Evolutionary conservation across 164 flowering plant species (phyloP), one percentile per base, ranked within the genome.

Genomic region (Berberis thunbergii): DNA sequence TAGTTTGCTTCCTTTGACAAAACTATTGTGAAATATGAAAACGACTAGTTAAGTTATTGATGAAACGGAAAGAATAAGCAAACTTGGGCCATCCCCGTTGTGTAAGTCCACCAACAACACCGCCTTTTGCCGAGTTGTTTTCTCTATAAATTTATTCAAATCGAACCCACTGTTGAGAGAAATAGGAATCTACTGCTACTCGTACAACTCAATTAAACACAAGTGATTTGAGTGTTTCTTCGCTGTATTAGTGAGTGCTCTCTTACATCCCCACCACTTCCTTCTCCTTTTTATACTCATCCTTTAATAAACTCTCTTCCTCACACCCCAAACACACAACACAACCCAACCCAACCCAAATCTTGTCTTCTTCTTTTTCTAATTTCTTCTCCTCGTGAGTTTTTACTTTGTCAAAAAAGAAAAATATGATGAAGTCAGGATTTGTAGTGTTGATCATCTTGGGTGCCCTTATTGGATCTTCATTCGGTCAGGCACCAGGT

Each of bases 401-500:
- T 1, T 26, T 26, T 6, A 43, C 1, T 1, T n/a, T 42, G 43
- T 11, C 7, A 10, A 57, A 4, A 57, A 57, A 60, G 13, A 43
- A 44, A 2, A 5, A 26, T 12, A 62, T 6, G 6, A 62, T 62
- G 64, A 44, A 3, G 49, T 62, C 49, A 4, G 3, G 42, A 2
- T 53, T 69, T 8, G 43, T 52, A 26, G 45, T 13, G 0, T 6
- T 58, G 3, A 12, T 64, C 60, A 49, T 63, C 0, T 46, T 64
- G 12, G 67, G 59, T 8, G 7, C 64, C 6, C 45, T 69, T 41
- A 8, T 49, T 7, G 59, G 63, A 4, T 64, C 72, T 44, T 9
- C 64, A 2, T 44, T 64, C 2, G 67, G 67, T 12, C 72, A 69
- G 45, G 71, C 71, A 4, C 71, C 61, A 4, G 67, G 53, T 7